Base-by-base conservation (phyloP, 768 basidiomycete genomes). In the Tremella fuciformis region DNA sequence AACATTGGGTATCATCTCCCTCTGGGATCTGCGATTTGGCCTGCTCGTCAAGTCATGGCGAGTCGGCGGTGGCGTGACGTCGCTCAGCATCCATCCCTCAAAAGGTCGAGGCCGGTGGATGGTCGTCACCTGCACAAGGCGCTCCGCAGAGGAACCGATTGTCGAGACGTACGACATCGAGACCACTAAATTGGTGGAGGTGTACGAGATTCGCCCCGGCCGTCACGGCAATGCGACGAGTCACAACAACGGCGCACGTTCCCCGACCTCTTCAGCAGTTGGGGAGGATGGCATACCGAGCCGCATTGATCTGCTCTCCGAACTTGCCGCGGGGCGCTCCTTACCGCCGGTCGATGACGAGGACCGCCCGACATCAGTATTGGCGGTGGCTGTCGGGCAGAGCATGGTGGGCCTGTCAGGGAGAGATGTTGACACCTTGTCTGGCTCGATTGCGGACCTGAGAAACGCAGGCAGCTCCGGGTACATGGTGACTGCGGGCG, bases 21-120 rank as follows among this genome's bases (percentile, higher is more conserved):
- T 99, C 2, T 99, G 93, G 92, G 96, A 99, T 78, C 84, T 91
- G 42, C 87, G 94, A 9, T 99, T 98, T 65, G 92, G 93, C 1
- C 80, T 97, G 18, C 79, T 88, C 3, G 80, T 98, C 63, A 88
- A 88, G 74, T 89, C 86, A 59, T 97, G 94, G 93, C 84, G 85
- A 68, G 85, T 85, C 7, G 85, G 85, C 9, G 67, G 76, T 16
- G 42, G n/a, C 21, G 44, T 69, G 49, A 64, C 66, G 37, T 53
- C 63, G 68, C 86, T 86, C 63, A 82, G 81, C 13, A 79, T 92
- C 0, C 94, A 98, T 67, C 94, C 93, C 0, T 83, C 86, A 0
- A 89, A 86, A 69, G 91, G 91, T 18, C 84, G 85, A 59, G 91
- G 91, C 0, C 85, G 87, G 49, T 97, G 91, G 91, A 81, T 98